Base-by-base conservation (phyloP, 371 early-diverging fungal genomes). In the Mucor irregularis region DNA sequence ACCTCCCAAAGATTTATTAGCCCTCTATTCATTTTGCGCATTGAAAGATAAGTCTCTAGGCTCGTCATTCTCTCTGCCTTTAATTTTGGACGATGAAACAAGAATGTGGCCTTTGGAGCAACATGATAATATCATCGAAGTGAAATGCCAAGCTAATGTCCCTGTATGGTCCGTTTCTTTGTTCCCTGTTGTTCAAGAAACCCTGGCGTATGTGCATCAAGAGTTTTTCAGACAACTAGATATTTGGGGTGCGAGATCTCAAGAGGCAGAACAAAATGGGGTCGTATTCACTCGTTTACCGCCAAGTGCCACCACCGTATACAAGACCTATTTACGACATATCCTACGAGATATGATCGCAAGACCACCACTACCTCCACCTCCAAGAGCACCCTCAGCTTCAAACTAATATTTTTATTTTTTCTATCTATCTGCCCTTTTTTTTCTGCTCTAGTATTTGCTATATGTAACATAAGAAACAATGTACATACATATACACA, bases 81-180 rank as follows among this genome's bases (percentile, higher is more conserved):
- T 91, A 3, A 85, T 90, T 42, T 51, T 91, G 17, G 92, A 91
- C 53, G 92, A 91, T 56, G 82, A 86, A 66, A 85, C 80, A 7
- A 73, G 76, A 8, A 88, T 88, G 86, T 91, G 92, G 92, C 88
- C 88, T 6, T 26, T 61, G 10, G 87, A 89, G 11, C 92, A 91
- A 52, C 90, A 86, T 38, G 90, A 89, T 50, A 87, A 89, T 56
- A 86, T 91, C 47, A 87, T 91, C 53, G 89, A 88, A 43, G 89
- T 91, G 42, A 81, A 80, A 49, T 78, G 83, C 29, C 80, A 75
- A 48, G 55, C 55, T 16, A 72, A 73, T 24, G 68, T 77, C 0
- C 54, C 68, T 4, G 80, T 85, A 5, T 90, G 91, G 91, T 83
- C 83, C 39, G 91, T 90, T 6, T 73, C 81, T 17, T 56, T 90